phyloP scores from a whole-genome alignment of 1,284 basidiomycete species.

The Tylopilus sp. region DNA sequence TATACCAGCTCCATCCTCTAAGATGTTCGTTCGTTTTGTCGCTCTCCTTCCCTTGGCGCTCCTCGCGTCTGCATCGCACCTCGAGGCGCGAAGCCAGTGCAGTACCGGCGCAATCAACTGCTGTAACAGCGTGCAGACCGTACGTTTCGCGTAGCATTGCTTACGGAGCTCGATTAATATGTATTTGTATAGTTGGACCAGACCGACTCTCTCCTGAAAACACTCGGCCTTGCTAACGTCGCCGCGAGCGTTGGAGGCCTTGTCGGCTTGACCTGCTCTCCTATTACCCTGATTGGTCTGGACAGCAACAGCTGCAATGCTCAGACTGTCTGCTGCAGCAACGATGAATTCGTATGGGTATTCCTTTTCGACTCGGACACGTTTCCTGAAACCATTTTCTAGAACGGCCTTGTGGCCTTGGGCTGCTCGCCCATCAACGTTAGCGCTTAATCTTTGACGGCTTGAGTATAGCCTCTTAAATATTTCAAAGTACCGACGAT shows the following conservation, averaged over 20 bases:
- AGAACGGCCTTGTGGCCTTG: slow-evolving; percentile 20
- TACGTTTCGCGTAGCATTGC: not conserved
- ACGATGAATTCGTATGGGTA: slow-evolving; percentile 11
- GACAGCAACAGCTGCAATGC: slow-evolving; percentile 5
- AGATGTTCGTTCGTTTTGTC: slow-evolving; percentile 14
- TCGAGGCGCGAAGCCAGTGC: slow-evolving; percentile 10
- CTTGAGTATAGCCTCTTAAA: slow-evolving; percentile 6
- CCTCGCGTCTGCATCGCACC: slow-evolving; percentile 11
- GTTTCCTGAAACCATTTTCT: not conserved
- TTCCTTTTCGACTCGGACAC: not conserved
- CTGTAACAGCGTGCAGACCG: slow-evolving; percentile 8
- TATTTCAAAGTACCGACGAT: not conserved
- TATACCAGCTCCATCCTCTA: not conserved
- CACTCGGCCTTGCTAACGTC: not conserved
- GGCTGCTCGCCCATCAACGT: slow-evolving; percentile 17
- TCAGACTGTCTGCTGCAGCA: slow-evolving; percentile 14
- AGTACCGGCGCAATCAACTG: slow-evolving; percentile 7
- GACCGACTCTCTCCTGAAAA: not conserved
- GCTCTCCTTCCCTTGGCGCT: slow-evolving; percentile 18
- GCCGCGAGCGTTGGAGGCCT: not conserved
- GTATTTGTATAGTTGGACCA: not conserved
- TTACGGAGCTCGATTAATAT: not conserved
- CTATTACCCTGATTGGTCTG: slow-evolving; percentile 7
- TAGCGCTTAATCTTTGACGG: slow-evolving; percentile 1
- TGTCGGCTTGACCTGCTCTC: slow-evolving; percentile 14